Base-by-base conservation (phyloP, 208 protist genomes). In the Leishmania guyanensis region DNA sequence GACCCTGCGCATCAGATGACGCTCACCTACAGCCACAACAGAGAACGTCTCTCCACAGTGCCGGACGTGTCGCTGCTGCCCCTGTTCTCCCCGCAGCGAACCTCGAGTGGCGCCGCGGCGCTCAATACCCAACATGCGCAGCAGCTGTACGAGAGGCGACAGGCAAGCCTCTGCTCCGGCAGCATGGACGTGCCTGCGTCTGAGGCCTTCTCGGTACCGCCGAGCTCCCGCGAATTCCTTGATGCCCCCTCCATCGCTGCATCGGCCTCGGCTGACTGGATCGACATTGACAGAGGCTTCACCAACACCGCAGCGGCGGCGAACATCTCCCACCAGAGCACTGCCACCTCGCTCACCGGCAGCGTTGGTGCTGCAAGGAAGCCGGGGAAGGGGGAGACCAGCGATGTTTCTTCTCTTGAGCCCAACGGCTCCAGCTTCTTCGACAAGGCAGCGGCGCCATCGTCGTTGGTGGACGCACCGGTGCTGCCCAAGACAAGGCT, bases 131-230 rank as follows among this genome's bases (percentile, higher is more conserved):
- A 62, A 14, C 43, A 0, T 22, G 76, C 58, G 14, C 75, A 80
- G 76, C 76, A 77, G 58, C 58, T 80, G 22, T 50, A 68, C 33
- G 17, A 51, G 64, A n/a, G 71, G 46, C 50, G 17, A 3, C 76
- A 80, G 66, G 51, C 68, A 20, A 65, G 81, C 39, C 76, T 16
- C 29, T 53, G 22, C 22, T 80, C 77, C 43, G 36, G 8, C 29
- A 39, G 20, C 51, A 76, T 46, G 17, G 70, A 53, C 60, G 43
- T 5, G 16, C 70, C 65, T 8, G 70, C 70, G 46, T 84, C 81
- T 3, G 81, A 84, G 20, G 39, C 26, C 16, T 79, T 84, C 70
- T 80, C 77, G 22, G 76, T 80, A 43, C 46, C 56, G 14, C 60
- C 48, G 17, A 84, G 60, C 33, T 26, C 70, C 9, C 5, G 66